Conservation (phyloP, 805 yeast genomes). For the Hanseniaspora thailandica region DNA sequence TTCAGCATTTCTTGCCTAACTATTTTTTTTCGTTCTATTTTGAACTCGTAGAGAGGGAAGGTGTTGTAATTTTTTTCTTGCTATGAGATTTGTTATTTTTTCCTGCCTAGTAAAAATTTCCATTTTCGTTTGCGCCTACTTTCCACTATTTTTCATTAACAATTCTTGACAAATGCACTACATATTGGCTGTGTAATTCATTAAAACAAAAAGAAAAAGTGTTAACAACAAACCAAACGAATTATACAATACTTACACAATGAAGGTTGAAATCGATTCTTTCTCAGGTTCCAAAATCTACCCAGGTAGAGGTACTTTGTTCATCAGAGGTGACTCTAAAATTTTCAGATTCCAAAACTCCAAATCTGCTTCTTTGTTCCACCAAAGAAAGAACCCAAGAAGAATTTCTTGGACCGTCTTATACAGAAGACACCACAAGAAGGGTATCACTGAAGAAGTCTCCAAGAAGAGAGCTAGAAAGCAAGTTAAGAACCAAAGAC, state of each 20-base stretch:
- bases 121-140: background rate
- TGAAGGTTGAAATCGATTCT: slow-evolving; percentile 99
- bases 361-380: slow-evolving; percentile 94
- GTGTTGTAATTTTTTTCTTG: background rate
- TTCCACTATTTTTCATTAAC: slow-evolving; percentile 9
- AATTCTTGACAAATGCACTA: background rate
- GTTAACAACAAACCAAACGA: slow-evolving; percentile 9
- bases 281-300: slow-evolving; percentile 98
- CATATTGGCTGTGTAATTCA: slow-evolving; percentile 20
- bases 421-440: slow-evolving; percentile 99
- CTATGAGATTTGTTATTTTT: background rate
- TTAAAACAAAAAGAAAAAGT: background rate
- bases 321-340: slow-evolving; percentile 99
- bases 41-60: background rate
- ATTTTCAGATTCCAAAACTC: slow-evolving; percentile 98
- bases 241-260: slow-evolving; percentile 24
- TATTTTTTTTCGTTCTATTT: background rate
- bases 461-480: slow-evolving; percentile 94
- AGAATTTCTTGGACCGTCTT: slow-evolving; percentile 99
- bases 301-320: slow-evolving; percentile 99
- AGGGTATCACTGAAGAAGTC: slow-evolving; percentile 98
- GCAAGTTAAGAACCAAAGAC: slow-evolving; percentile 97
- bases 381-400: slow-evolving; percentile 99
- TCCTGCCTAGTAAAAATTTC: background rate
- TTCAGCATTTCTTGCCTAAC: background rate